These are phyloP conservation scores for Eudorina sp. DNA, from an alignment of 139 green algal species.

Conservation along the genomic window DNA sequence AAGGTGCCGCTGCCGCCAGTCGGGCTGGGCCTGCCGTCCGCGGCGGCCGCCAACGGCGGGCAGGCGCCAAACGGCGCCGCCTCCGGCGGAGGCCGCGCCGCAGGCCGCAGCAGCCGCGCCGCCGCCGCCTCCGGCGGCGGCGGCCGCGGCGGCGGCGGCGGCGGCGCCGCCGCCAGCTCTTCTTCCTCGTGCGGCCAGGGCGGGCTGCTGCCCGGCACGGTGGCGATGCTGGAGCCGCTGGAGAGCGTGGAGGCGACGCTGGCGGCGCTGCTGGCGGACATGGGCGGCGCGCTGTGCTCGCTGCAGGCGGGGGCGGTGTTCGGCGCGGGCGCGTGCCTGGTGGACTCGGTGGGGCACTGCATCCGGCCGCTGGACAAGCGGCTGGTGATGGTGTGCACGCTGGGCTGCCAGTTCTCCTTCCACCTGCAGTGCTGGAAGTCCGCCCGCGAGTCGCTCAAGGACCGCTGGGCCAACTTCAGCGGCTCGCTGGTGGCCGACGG, in stretches of 20 bases:
- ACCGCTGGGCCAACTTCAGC: slow-evolving; percentile 9
- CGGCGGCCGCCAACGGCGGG: neutral
- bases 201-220: slow-evolving; percentile 41
- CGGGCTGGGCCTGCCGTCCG: slow-evolving; percentile 20
- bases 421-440: slow-evolving; percentile 47
- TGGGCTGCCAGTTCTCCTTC: slow-evolving; percentile 41
- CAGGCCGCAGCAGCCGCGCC: neutral
- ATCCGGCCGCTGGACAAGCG: slow-evolving; percentile 46
- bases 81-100: neutral
- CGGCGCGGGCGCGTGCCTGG: slow-evolving; percentile 2
- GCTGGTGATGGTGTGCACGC: slow-evolving; percentile 36
- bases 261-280: slow-evolving; percentile 46
- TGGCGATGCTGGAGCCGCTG: slow-evolving; percentile 46
- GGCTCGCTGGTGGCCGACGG: slow-evolving; percentile 8
- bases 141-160: neutral
- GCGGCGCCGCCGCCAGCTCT: neutral
- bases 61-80: neutral
- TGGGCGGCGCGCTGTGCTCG: slow-evolving; percentile 43
- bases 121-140: neutral
- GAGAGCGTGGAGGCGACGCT: slow-evolving; percentile 42
- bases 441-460: slow-evolving; percentile 25
- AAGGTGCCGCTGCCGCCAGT: slow-evolving; percentile 49
- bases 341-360: slow-evolving; percentile 42
- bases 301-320: slow-evolving; percentile 28
- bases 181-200: neutral